Percentiles rank a stretch among this genome's conserved stretches.
phyloP scores from a whole-genome alignment of 176 grass and related monocot species.

The Ampelocalamus luodianensis region DNA sequence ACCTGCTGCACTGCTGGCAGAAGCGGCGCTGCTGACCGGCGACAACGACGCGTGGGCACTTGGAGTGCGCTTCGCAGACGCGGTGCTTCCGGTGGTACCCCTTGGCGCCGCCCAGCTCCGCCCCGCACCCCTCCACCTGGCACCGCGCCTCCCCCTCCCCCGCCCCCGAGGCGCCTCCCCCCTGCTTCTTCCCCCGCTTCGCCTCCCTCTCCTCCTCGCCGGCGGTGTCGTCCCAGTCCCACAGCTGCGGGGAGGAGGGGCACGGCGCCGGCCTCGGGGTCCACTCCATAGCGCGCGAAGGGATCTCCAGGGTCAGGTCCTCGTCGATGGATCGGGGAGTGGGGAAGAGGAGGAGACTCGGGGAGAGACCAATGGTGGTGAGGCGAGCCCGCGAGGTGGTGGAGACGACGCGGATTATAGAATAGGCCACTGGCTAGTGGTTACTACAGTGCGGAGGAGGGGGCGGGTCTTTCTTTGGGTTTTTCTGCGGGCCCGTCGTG shows the following conservation, averaged over 20 bases:
- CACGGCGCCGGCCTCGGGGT: not conserved
- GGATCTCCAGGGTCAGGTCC: no score
- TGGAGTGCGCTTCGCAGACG: slow-evolving; percentile 68
- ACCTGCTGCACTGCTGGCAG: slow-evolving; percentile 81
- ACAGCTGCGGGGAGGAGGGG: slow-evolving; percentile 37
- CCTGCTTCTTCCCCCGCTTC: slow-evolving; percentile 27
- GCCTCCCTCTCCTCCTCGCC: not conserved
- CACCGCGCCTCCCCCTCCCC: slow-evolving; percentile 39
- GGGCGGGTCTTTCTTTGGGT: not conserved
- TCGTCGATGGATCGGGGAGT: not conserved
- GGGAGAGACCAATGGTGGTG: not conserved
- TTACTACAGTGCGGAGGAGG: not conserved
- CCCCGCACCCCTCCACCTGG: slow-evolving; percentile 64
- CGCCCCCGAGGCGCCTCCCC: not conserved
- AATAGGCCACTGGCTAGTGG: not conserved
- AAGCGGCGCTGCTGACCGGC: slow-evolving; percentile 63
- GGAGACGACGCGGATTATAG: not conserved
- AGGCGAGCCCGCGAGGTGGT: not conserved
- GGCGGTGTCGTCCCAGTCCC: slow-evolving; percentile 58
- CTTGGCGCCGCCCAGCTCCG: slow-evolving; percentile 57
- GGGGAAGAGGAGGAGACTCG: not conserved
- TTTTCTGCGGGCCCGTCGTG: not conserved
- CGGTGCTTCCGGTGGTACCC: slow-evolving; percentile 72
- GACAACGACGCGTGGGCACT: slow-evolving; percentile 59
- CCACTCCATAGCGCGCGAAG: slow-evolving; percentile 50